Conservation (phyloP, 257 asterid genomes). For the Solanum bukasovii region DNA sequence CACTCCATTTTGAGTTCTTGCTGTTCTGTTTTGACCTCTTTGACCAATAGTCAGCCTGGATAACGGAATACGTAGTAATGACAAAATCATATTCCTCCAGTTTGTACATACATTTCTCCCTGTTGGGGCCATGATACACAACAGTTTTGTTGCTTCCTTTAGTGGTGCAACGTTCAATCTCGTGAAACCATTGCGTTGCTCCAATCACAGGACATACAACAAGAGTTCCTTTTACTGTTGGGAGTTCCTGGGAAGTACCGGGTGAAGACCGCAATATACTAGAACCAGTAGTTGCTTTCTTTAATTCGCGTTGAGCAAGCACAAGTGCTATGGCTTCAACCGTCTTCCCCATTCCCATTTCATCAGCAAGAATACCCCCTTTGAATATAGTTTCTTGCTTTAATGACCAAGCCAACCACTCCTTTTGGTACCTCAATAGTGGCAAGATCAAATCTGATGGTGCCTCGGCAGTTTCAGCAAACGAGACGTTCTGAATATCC, state of each 20-base stretch:
- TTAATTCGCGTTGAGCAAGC: slow-evolving; percentile 51
- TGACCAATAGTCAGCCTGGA: not conserved
- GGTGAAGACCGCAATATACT: not conserved
- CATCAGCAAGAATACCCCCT: slow-evolving; percentile 93
- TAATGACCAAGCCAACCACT: slow-evolving; percentile 86
- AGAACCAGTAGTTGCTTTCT: not conserved
- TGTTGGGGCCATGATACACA: not conserved
- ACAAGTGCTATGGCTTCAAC: slow-evolving; percentile 89
- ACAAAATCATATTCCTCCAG: not conserved
- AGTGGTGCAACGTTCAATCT: not conserved
- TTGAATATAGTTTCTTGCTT: slow-evolving; percentile 59
- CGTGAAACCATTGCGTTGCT: not conserved
- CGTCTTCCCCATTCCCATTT: slow-evolving; percentile 97
- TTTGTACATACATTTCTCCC: not conserved
- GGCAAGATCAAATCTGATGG: slow-evolving; percentile 65
- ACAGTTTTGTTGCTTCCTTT: not conserved
- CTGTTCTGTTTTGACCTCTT: not conserved
- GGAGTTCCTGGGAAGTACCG: not conserved
- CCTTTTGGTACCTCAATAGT: slow-evolving; percentile 71
- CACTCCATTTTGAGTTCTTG: not conserved
- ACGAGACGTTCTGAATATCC: slow-evolving; percentile 26
- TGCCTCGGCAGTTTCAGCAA: slow-evolving; percentile 48
- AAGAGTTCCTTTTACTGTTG: not conserved
- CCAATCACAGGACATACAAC: not conserved
- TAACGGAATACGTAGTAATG: not conserved